phyloP scores from a whole-genome alignment of 345 rosid species.

The Durio zibethinus region DNA sequence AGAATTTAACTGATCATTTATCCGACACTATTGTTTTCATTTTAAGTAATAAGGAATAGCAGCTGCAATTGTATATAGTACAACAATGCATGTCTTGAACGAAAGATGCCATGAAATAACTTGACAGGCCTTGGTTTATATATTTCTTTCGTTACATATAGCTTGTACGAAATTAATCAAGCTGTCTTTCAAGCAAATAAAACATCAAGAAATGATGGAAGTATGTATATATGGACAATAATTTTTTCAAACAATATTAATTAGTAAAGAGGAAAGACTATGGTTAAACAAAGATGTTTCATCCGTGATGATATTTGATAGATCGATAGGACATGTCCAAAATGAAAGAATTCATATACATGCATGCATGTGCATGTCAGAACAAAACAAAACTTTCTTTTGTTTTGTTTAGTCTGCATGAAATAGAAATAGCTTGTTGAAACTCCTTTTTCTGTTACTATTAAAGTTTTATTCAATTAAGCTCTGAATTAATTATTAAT shows the following conservation, averaged over 20 bases:
- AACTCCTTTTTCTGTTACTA: neutral
- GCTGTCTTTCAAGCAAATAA: neutral
- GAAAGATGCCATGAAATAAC: neutral
- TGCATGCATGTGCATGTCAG: neutral
- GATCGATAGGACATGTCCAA: neutral
- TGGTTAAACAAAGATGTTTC: neutral
- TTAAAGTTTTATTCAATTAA: too few species aligned
- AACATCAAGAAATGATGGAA: neutral
- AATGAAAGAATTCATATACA: neutral
- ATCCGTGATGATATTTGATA: conserved; percentile 2
- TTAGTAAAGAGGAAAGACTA: neutral
- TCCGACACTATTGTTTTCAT: too few species aligned
- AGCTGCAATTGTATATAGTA: neutral
- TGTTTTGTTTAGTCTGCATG: neutral
- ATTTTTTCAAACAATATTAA: neutral
- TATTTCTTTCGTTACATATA: neutral
- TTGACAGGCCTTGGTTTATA: neutral
- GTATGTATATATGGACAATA: neutral
- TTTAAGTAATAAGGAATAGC: neutral
- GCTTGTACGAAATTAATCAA: neutral
- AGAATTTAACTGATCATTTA: neutral
- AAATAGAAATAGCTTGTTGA: neutral
- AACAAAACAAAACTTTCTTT: neutral
- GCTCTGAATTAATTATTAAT: neutral
- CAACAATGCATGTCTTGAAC: neutral